Percentiles rank a stretch among this genome's conserved stretches.
These are phyloP conservation scores for Entomortierella lignicola DNA, from an alignment of 192 early-diverging fungal genomes.

Conservation along the genomic window DNA sequence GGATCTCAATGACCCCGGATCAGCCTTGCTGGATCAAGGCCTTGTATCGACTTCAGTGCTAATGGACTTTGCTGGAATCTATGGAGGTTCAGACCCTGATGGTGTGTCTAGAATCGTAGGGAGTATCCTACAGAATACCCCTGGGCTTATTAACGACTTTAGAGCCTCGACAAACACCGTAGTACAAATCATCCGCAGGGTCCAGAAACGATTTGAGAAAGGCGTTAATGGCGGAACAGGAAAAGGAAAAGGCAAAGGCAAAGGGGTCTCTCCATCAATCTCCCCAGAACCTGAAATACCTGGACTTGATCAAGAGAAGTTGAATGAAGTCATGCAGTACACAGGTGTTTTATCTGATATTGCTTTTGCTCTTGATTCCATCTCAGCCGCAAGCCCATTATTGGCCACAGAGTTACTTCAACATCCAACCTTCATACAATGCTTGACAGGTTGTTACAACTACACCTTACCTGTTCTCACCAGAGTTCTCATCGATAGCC, in stretches of 20 bases:
- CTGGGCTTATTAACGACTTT: slow-evolving; percentile 61
- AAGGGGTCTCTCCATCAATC: slow-evolving; percentile 11
- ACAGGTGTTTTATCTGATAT: slow-evolving; percentile 40
- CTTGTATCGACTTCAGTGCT: slow-evolving; percentile 54
- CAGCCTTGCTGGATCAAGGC: slow-evolving; percentile 35
- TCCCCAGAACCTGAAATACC: slow-evolving; percentile 11
- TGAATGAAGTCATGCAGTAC: slow-evolving; percentile 33
- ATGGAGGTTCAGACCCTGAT: slow-evolving; percentile 56
- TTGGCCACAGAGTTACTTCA: slow-evolving; percentile 43
- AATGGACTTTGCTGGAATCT: slow-evolving; percentile 63
- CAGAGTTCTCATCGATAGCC: slow-evolving; percentile 10
- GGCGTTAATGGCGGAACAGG: slow-evolving; percentile 38
- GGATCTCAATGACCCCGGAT: slow-evolving; percentile 15
- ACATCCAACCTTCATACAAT: slow-evolving; percentile 31
- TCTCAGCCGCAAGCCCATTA: slow-evolving; percentile 38
- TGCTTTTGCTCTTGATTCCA: slow-evolving; percentile 46
- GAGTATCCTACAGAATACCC: slow-evolving; percentile 55
- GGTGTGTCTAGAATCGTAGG: slow-evolving; percentile 51
- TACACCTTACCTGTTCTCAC: slow-evolving; percentile 36
- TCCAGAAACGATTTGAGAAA: slow-evolving; percentile 55
- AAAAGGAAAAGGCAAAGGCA: slow-evolving; percentile 58
- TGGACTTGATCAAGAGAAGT: slow-evolving; percentile 16
- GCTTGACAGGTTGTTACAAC: slow-evolving; percentile 51
- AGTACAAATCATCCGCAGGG: slow-evolving; percentile 59
- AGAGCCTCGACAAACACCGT: slow-evolving; percentile 56